Percentiles rank a stretch among this genome's conserved stretches.
Evolutionary conservation across 1,139 yeast species (phyloP).

Genomic region (Blastobotrys elegans): DNA sequence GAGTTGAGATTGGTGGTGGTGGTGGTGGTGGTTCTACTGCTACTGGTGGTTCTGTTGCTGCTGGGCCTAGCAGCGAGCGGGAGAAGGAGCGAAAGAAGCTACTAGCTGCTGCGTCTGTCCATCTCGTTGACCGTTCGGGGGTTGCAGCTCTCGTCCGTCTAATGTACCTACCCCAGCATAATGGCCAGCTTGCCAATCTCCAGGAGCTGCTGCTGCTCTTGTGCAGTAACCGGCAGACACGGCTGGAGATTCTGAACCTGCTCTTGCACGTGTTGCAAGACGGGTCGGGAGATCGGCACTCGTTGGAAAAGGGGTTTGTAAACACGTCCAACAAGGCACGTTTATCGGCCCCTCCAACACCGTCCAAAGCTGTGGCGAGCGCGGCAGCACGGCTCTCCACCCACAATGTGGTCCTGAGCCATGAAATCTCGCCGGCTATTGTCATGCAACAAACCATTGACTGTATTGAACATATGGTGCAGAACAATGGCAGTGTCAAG

Average conservation of each 20-base stretch:
- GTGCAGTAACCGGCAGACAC: slow-evolving; percentile 72
- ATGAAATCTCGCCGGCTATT: slow-evolving; percentile 60
- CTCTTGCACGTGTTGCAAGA: slow-evolving; percentile 69
- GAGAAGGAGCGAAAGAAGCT: slow-evolving; percentile 22
- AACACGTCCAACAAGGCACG: slow-evolving; percentile 42
- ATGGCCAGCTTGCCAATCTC: slow-evolving; percentile 54
- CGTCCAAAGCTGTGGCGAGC: not conserved
- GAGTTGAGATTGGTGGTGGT: not conserved
- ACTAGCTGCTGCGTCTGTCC: slow-evolving; percentile 34
- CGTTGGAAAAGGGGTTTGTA: slow-evolving; percentile 62
- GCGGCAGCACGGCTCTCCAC: slow-evolving; percentile 21
- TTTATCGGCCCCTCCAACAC: slow-evolving; percentile 1
- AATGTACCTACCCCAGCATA: slow-evolving; percentile 69
- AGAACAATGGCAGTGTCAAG: slow-evolving; percentile 63
- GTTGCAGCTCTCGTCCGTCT: slow-evolving; percentile 68
- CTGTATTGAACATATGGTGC: slow-evolving; percentile 65
- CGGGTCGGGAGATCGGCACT: slow-evolving; percentile 56
- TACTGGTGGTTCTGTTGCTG: not conserved
- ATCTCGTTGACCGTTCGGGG: slow-evolving; percentile 72
- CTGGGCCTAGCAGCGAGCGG: slow-evolving; percentile 14
- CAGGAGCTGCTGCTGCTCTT: slow-evolving; percentile 63
- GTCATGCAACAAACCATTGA: slow-evolving; percentile 79
- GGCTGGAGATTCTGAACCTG: slow-evolving; percentile 71
- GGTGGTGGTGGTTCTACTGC: not conserved
- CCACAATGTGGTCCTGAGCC: slow-evolving; percentile 43